These are phyloP conservation scores for Aquilaria sinensis DNA, from an alignment of 345 rosid genomes.

Conservation along the genomic window DNA sequence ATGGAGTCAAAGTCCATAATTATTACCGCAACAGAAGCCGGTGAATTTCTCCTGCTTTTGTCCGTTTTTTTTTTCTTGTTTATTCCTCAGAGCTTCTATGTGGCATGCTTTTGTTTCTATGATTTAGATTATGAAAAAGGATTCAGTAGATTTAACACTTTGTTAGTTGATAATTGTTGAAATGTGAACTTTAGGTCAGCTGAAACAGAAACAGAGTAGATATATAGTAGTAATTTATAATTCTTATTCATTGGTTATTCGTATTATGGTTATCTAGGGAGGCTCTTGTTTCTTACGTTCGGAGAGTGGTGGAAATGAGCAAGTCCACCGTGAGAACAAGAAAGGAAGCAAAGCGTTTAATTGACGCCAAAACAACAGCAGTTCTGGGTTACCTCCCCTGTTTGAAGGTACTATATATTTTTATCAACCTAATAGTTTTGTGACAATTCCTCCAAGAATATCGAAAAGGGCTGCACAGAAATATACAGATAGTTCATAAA, in stretches of 20 bases:
- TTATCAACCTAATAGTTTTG: background rate
- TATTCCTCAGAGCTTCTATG: constrained; percentile 1
- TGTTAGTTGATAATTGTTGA: no score
- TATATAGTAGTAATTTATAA: no score
- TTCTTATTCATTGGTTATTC: background rate
- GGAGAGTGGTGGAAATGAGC: constrained; percentile 29
- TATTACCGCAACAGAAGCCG: constrained; percentile 13
- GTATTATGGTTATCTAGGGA: constrained; percentile 21
- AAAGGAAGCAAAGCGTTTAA: constrained; percentile 30
- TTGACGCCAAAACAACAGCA: constrained; percentile 23
- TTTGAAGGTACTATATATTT: constrained; percentile 30
- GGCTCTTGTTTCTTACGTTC: constrained; percentile 37
- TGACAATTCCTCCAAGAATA: no score
- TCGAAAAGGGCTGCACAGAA: no score
- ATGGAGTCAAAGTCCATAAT: constrained; percentile 8
- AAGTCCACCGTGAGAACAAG: constrained; percentile 26
- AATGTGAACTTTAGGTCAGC: no score
- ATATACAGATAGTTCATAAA: no score
- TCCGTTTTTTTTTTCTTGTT: constrained; percentile 6
- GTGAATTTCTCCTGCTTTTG: constrained; percentile 13
- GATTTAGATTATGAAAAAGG: no score
- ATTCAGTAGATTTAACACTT: no score
- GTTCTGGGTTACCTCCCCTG: constrained; percentile 34
- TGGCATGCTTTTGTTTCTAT: background rate
- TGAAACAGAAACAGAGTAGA: no score